phyloP scores from a whole-genome alignment of 306 rosid species.

The Castanea crenata region DNA sequence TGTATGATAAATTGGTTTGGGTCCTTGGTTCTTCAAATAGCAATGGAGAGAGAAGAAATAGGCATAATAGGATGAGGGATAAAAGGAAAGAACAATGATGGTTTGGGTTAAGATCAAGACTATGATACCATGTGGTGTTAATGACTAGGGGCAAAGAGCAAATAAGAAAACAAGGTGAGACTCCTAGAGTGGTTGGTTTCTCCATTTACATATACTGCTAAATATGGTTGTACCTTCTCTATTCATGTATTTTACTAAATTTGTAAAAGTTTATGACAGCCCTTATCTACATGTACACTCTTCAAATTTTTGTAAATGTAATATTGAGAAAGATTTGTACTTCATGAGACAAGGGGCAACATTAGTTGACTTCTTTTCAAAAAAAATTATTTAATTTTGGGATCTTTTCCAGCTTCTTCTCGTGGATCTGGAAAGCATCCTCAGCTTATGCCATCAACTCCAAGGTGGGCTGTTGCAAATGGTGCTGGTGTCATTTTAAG shows the following conservation, averaged over 20 bases:
- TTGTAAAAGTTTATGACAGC: background rate
- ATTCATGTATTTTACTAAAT: background rate
- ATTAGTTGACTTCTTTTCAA: slow-evolving; percentile 8
- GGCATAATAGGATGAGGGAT: background rate
- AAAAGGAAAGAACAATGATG: background rate
- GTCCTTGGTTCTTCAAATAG: background rate
- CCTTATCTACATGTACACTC: background rate
- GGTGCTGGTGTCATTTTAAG: slow-evolving; percentile 99
- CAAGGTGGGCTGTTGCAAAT: slow-evolving; percentile 98
- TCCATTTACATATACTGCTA: background rate
- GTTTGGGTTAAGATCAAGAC: background rate
- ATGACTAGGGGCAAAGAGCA: background rate
- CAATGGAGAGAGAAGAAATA: background rate
- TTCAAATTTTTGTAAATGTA: background rate
- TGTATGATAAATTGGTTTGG: background rate
- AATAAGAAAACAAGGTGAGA: background rate
- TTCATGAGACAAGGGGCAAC: background rate
- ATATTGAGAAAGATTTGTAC: background rate
- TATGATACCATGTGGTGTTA: background rate
- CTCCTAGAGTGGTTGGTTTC: background rate
- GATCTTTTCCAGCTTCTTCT: slow-evolving; percentile 55
- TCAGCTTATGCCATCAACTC: slow-evolving; percentile 91
- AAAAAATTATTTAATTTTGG: background rate
- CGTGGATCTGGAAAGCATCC: slow-evolving; percentile 99
- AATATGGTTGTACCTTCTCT: background rate